Conservation (phyloP, 495 filamentous ascomycete genomes). For the Talaromyces proteolyticus region DNA sequence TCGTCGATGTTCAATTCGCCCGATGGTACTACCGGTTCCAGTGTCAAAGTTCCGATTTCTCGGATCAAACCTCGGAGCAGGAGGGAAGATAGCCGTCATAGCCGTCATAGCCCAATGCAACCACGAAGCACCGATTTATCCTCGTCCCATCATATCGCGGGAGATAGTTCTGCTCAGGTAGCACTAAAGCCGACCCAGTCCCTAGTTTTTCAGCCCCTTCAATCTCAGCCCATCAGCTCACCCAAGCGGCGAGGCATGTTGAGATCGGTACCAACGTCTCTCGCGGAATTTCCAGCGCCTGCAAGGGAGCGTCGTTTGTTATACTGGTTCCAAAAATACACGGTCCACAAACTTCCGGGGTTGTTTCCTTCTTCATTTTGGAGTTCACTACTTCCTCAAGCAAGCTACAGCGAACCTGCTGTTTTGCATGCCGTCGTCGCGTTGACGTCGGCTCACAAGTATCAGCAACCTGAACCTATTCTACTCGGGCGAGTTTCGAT, state of each 20-base stretch:
- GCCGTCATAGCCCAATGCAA: neutral
- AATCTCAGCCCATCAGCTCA: neutral
- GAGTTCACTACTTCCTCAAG: slow-evolving; percentile 46
- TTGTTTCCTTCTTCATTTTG: slow-evolving; percentile 59
- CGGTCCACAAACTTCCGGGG: slow-evolving; percentile 24
- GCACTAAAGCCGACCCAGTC: too few species aligned
- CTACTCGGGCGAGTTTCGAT: neutral
- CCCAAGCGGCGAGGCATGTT: neutral
- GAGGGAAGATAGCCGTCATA: neutral
- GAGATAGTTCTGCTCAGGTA: too few species aligned
- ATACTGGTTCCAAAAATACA: neutral
- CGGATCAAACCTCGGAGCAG: neutral
- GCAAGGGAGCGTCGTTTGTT: neutral
- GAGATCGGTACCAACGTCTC: neutral
- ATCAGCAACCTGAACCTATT: neutral
- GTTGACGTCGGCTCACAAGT: slow-evolving; percentile 51
- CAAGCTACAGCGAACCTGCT: slow-evolving; percentile 49
- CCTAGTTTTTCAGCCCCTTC: neutral
- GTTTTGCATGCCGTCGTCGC: slow-evolving; percentile 61
- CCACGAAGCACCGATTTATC: too few species aligned
- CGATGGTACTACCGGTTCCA: neutral
- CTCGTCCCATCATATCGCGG: too few species aligned
- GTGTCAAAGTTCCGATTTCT: neutral
- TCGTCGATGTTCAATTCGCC: neutral
- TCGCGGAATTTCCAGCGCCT: neutral